Evolutionary conservation across 1,284 basidiomycete species (phyloP).

Genomic region (Cryptococcus sp.): DNA sequence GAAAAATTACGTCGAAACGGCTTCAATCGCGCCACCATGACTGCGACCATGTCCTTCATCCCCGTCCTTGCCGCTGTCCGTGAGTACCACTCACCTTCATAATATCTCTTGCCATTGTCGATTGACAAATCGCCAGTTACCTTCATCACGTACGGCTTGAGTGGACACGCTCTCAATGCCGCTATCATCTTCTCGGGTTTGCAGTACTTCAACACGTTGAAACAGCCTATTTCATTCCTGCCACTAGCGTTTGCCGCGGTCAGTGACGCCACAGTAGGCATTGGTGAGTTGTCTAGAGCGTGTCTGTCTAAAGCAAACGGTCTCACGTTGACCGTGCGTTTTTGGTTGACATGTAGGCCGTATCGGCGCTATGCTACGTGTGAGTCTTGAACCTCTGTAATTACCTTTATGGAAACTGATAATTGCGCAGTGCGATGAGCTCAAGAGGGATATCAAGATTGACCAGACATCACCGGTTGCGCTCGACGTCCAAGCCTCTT

Average conservation of each 20-base stretch:
- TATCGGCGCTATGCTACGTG: constrained; percentile 62
- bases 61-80: constrained; percentile 67
- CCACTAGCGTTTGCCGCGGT: constrained; percentile 48
- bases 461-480: constrained; percentile 56
- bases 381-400: background rate
- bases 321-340: background rate
- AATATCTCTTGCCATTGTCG: background rate
- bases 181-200: constrained; percentile 73
- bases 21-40: constrained; percentile 28
- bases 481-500: constrained; percentile 64
- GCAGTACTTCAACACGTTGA: constrained; percentile 67
- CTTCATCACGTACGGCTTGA: constrained; percentile 71
- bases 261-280: constrained; percentile 65
- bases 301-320: background rate
- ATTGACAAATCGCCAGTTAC: constrained; percentile 57
- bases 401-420: background rate
- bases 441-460: constrained; percentile 59
- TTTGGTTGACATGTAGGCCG: constrained; percentile 46
- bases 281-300: constrained; percentile 38
- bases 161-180: constrained; percentile 65
- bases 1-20: constrained; percentile 44
- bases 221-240: constrained; percentile 24
- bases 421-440: constrained; percentile 58
- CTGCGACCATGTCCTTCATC: constrained; percentile 55
- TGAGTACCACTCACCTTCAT: no score